These are phyloP conservation scores for Lipomyces orientalis DNA, from an alignment of 805 yeast species.

Conservation along the genomic window DNA sequence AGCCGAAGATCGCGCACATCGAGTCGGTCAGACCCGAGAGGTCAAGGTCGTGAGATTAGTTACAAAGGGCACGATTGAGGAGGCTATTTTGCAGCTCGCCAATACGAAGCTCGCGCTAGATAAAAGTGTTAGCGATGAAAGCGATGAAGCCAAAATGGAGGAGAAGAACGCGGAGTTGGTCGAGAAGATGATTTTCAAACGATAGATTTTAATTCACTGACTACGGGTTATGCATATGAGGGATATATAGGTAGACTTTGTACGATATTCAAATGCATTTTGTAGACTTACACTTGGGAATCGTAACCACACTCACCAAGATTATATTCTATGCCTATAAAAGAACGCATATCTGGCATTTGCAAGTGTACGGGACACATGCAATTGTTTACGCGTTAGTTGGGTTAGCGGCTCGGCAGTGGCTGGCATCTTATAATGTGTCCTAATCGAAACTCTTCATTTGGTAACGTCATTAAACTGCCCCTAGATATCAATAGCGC, in stretches of 20 bases:
- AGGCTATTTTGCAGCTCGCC: slow-evolving; percentile 83
- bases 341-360: background rate
- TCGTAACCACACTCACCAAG: background rate
- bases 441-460: background rate
- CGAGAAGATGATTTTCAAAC: slow-evolving; percentile 46
- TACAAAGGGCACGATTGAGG: slow-evolving; percentile 79
- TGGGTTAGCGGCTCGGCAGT: too few species aligned
- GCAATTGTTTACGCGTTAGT: too few species aligned
- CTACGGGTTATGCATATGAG: background rate
- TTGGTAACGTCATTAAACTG: background rate
- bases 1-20: slow-evolving; percentile 98
- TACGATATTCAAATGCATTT: background rate
- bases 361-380: too few species aligned
- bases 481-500: background rate
- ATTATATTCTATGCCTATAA: background rate
- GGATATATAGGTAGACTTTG: slow-evolving; percentile 6
- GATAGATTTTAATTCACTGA: background rate
- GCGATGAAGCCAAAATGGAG: slow-evolving; percentile 44
- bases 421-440: too few species aligned
- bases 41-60: slow-evolving; percentile 81
- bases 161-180: slow-evolving; percentile 47
- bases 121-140: slow-evolving; percentile 49
- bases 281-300: background rate
- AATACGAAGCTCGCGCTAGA: slow-evolving; percentile 91
- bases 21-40: slow-evolving; percentile 91